A percentile compares a stretch with the other conserved stretches of the same genome.
Conservation (phyloP, 345 rosid genomes). For the Euphorbia peplus region DNA sequence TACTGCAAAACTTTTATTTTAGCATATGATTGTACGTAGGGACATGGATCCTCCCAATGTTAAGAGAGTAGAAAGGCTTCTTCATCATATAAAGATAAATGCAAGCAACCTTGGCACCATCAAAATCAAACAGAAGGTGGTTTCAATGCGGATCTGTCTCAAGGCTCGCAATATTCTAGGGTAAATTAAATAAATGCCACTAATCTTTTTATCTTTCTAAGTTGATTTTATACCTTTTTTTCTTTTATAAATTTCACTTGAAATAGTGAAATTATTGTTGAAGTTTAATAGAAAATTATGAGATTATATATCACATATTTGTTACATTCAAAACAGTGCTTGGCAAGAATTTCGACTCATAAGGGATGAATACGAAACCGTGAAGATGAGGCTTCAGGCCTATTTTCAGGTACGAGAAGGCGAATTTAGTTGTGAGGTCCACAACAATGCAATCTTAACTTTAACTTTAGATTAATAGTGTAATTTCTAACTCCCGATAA, state of each 20-base stretch:
- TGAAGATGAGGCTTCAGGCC: not conserved
- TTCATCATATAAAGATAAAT: conserved; percentile 27
- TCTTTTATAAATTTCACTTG: not conserved
- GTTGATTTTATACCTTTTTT: too few species aligned
- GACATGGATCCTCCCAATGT: conserved; percentile 17
- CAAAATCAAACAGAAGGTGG: conserved; percentile 18
- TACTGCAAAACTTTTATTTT: too few species aligned
- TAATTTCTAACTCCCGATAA: too few species aligned
- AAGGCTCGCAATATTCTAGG: conserved; percentile 14
- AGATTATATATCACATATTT: too few species aligned
- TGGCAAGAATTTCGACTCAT: not conserved
- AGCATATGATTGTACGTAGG: too few species aligned
- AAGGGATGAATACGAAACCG: not conserved
- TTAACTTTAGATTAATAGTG: too few species aligned
- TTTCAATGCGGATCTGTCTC: not conserved
- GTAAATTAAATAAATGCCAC: too few species aligned
- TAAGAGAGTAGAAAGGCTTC: conserved; percentile 8
- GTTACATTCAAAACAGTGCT: not conserved
- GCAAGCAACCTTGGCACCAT: conserved; percentile 35
- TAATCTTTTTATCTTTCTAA: too few species aligned
- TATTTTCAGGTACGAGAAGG: not conserved
- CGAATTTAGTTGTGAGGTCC: too few species aligned
- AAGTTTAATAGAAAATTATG: not conserved
- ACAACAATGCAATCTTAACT: too few species aligned
- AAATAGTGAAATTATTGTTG: not conserved